Conservation (phyloP, 108 stramenopile genomes). For the Skeletonema costatum region DNA sequence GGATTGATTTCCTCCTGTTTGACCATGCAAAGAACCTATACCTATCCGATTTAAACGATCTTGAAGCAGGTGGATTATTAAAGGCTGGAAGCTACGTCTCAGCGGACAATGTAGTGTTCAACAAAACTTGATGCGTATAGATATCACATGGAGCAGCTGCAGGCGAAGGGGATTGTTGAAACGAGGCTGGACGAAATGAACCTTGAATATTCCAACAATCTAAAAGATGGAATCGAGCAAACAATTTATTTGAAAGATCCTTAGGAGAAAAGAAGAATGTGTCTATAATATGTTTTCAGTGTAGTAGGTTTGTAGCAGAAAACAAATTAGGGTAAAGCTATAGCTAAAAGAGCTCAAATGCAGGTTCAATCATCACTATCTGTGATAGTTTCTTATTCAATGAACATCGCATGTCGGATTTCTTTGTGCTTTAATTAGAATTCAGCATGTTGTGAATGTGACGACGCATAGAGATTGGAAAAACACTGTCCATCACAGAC, state of each 20-base stretch:
- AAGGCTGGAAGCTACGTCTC: constrained; percentile 59
- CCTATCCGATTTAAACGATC: constrained; percentile 63
- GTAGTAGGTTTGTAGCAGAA: too few species aligned
- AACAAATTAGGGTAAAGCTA: too few species aligned
- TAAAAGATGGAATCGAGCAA: constrained; percentile 48
- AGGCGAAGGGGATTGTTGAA: constrained; percentile 54
- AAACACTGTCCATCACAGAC: too few species aligned
- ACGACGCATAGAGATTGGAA: too few species aligned
- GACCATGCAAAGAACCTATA: constrained; percentile 90
- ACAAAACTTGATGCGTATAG: constrained; percentile 72
- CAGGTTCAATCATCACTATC: too few species aligned
- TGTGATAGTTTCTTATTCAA: too few species aligned
- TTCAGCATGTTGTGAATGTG: too few species aligned
- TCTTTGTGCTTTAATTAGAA: too few species aligned
- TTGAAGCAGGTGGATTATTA: constrained; percentile 52
- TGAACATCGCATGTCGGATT: too few species aligned
- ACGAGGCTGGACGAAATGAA: constrained; percentile 63
- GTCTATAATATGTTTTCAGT: too few species aligned
- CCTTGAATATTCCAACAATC: constrained; percentile 68
- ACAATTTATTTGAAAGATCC: neutral
- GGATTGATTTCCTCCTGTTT: constrained; percentile 77
- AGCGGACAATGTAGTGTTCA: constrained; percentile 90
- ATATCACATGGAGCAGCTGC: constrained; percentile 54
- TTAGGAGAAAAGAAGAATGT: neutral
- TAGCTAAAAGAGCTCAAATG: too few species aligned